phyloP scores from a whole-genome alignment of 768 basidiomycete genomes.

The Phallus indusiatus region DNA sequence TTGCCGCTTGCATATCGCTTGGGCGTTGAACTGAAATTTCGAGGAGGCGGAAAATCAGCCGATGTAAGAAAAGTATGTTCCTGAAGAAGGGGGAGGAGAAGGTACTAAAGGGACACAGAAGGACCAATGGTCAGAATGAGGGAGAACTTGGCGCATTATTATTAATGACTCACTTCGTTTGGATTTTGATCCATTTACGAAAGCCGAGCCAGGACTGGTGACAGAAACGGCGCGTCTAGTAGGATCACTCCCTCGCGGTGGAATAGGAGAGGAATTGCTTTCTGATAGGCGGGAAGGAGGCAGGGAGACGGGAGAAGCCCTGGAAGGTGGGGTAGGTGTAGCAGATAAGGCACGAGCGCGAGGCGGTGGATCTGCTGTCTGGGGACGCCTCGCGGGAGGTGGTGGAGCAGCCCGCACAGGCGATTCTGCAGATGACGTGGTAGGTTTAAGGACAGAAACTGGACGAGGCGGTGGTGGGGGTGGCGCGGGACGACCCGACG shows the following conservation, averaged over 20 bases:
- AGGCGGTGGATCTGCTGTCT: conserved; percentile 15
- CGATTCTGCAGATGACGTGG: background rate
- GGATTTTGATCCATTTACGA: background rate
- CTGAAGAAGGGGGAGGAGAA: conserved; percentile 52
- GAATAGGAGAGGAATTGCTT: conserved; percentile 12
- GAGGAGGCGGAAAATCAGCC: conserved; percentile 70
- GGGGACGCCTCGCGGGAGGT: conserved; percentile 29
- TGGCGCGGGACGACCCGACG: conserved; percentile 26
- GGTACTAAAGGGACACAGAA: conserved; percentile 29
- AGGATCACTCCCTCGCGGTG: conserved; percentile 11
- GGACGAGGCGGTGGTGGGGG: conserved; percentile 35
- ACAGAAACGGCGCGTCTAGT: conserved; percentile 5
- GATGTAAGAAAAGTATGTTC: conserved; percentile 63
- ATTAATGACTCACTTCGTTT: background rate
- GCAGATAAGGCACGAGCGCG: conserved; percentile 38
- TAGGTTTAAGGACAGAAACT: conserved; percentile 12
- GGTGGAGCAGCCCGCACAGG: conserved; percentile 26
- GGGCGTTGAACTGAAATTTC: conserved; percentile 40
- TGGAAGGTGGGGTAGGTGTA: conserved; percentile 20
- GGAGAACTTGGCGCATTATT: conserved; percentile 16
- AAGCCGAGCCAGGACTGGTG: conserved; percentile 17
- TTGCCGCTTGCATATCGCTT: conserved; percentile 61
- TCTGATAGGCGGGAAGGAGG: conserved; percentile 20
- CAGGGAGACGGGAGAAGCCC: conserved; percentile 14
- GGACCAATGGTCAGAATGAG: background rate